Evolutionary conservation across 495 filamentous ascomycete species (phyloP).

Genomic region (Xylaria venustula): DNA sequence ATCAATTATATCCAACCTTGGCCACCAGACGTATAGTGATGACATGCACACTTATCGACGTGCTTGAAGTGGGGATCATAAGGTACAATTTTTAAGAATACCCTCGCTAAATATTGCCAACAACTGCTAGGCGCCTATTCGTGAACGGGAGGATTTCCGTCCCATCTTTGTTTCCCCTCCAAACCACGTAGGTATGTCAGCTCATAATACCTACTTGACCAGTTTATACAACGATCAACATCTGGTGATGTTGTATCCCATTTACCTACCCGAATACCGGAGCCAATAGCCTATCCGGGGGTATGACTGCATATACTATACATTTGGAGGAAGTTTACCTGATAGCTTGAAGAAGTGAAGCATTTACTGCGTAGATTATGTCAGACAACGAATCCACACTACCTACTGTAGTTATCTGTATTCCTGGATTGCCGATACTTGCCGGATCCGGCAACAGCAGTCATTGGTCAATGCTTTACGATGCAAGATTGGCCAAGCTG

Average conservation of each 20-base stretch:
- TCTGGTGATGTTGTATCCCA: background rate
- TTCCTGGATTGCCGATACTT: background rate
- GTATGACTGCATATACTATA: background rate
- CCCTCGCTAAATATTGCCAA: background rate
- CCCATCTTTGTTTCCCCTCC: background rate
- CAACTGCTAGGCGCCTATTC: background rate
- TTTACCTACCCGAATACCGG: background rate
- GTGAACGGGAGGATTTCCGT: no score
- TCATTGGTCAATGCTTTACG: background rate
- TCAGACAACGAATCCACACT: slow-evolving; percentile 1
- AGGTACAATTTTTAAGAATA: no score
- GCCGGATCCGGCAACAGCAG: background rate
- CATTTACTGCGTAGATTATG: slow-evolving; percentile 5
- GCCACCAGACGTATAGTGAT: no score
- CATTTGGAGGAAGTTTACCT: background rate
- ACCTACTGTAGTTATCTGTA: background rate
- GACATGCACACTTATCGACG: no score
- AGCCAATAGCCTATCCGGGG: background rate
- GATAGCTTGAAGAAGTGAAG: background rate
- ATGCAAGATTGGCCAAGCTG: background rate
- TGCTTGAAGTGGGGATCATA: no score
- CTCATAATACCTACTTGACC: background rate
- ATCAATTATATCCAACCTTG: no score
- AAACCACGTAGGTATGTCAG: background rate
- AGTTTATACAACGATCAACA: background rate